Base-by-base conservation (phyloP, 2,329 filamentous ascomycete genomes). In the Achaetomium macrosporum region DNA sequence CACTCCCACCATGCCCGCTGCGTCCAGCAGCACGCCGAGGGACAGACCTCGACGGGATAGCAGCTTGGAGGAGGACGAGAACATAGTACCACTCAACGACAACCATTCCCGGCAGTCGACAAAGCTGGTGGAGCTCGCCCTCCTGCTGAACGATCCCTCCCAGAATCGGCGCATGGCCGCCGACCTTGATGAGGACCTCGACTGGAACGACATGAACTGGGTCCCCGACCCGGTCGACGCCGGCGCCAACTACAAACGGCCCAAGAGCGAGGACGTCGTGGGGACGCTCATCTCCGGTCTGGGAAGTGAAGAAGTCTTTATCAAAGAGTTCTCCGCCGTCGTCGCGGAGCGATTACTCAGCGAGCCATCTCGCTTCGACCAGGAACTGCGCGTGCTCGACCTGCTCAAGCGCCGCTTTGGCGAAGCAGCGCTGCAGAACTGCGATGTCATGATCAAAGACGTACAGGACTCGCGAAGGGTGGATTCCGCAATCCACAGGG, bases 391-490 rank as follows among this genome's bases (percentile, higher is more conserved):
- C 51, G 87, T 96, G 5, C 77, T 97, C 6, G 84, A 92, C 53
- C 78, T 97, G 10, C 78, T 99, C 54, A 96, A 96, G 72, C 79
- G 88, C 56, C 84, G 91, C 9, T 91, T 96, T 52, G 92, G 92
- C 20, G 90, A 96, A 59, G 78, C 81, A 29, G 84, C 89, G 15
- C 74, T 99, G 42, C 93, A 97, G 66, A 88, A 88, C 45, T 96
- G 91, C 68, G 92, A 99, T 66, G 93, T 99, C 63, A 99, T 99
- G 93, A 81, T 99, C 53, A 88, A 87, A 58, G 93, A 99, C 66
- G 87, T 97, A 35, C 80, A 87, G 59, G 91, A 96, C 64, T 95
- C 90, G 1, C 78, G 79, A 56, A 79, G 82, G 40, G 81, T 95
- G 54, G 88, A 96, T 65, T 72, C 76, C 8, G 73, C 78, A 12